These are phyloP conservation scores for Uronychia setigera DNA, from an alignment of 73 alveolate species.

Conservation along the genomic window DNA sequence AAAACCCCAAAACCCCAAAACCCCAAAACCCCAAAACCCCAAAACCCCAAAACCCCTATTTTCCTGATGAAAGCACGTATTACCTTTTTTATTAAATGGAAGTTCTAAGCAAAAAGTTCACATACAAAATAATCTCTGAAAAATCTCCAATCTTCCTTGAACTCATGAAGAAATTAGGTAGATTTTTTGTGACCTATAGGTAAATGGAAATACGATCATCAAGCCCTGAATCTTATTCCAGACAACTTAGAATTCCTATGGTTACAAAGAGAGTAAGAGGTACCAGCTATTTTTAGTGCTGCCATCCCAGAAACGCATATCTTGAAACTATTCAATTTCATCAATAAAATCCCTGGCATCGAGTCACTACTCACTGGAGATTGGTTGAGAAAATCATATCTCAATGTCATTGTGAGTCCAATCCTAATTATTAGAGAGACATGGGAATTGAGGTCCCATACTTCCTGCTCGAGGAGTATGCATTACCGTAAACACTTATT, in stretches of 20 bases:
- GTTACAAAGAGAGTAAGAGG: neutral
- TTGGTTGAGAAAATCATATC: neutral
- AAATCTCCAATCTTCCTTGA: too few species aligned
- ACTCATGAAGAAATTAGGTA: too few species aligned
- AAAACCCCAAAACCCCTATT: too few species aligned
- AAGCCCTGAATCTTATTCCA: neutral
- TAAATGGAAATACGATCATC: neutral
- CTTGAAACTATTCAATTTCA: neutral
- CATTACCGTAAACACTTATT: neutral
- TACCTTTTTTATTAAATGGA: too few species aligned
- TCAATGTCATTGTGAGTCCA: neutral
- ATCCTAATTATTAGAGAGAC: neutral
- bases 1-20: too few species aligned
- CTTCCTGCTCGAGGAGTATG: neutral
- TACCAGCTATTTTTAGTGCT: neutral
- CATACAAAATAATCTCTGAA: too few species aligned
- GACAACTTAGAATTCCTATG: neutral
- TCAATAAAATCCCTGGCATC: neutral
- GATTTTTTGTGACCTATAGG: too few species aligned
- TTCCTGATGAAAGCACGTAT: too few species aligned
- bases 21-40: too few species aligned
- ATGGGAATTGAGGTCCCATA: neutral
- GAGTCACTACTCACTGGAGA: neutral
- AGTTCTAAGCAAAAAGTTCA: too few species aligned
- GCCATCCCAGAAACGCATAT: neutral